Percentiles rank a stretch among this genome's conserved stretches.
These are phyloP conservation scores for Jacaranda mimosifolia DNA, from an alignment of 257 asterid species.

Conservation along the genomic window DNA sequence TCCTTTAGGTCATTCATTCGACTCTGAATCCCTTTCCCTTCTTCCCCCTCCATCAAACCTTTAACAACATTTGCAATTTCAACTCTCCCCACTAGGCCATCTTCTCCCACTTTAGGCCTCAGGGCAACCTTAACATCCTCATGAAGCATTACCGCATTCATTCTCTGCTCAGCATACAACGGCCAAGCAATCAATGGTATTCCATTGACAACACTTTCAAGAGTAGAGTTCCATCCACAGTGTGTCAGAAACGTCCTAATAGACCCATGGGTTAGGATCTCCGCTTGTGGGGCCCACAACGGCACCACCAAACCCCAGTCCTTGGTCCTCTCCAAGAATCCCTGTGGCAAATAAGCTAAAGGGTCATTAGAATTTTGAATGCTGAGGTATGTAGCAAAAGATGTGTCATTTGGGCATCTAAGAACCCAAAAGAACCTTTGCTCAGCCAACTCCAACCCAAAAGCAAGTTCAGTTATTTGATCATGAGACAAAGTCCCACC, in stretches of 20 bases:
- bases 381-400: constrained; percentile 31
- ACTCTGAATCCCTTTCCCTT: constrained; percentile 51
- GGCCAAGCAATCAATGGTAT: constrained; percentile 73
- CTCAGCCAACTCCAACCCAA: constrained; percentile 51
- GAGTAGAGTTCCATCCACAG: constrained; percentile 53
- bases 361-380: constrained; percentile 29
- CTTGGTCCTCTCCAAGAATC: constrained; percentile 42
- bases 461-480: constrained; percentile 53
- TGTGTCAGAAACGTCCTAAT: constrained; percentile 45
- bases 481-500: constrained; percentile 58
- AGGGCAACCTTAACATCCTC: constrained; percentile 57
- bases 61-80: constrained; percentile 49
- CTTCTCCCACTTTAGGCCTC: constrained; percentile 41
- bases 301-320: constrained; percentile 44
- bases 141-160: constrained; percentile 57
- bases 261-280: constrained; percentile 41
- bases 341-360: constrained; percentile 41
- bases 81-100: constrained; percentile 50
- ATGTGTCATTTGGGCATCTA: constrained; percentile 39
- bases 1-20: constrained; percentile 54
- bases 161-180: constrained; percentile 69
- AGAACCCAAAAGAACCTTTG: constrained; percentile 52
- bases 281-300: constrained; percentile 51
- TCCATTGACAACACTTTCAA: constrained; percentile 44
- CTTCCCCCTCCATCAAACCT: constrained; percentile 57